A percentile compares a stretch with the other conserved stretches of the same genome.
These are phyloP conservation scores for Lodderomyces jiufengensis DNA, from an alignment of 1,139 yeast species.

Conservation along the genomic window DNA sequence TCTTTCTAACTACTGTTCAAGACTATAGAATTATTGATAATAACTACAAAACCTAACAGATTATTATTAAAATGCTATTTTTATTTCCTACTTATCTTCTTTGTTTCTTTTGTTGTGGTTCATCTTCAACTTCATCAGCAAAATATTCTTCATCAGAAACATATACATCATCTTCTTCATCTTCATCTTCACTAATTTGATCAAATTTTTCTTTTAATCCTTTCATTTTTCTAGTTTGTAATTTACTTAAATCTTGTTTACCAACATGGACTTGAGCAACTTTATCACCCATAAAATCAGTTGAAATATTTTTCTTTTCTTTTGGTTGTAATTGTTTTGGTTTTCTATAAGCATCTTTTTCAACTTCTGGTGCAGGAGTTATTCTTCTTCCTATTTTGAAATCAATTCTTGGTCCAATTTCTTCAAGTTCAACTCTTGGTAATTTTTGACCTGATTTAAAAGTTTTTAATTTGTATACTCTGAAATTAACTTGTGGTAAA, in stretches of 20 bases:
- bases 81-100: constrained; percentile 16
- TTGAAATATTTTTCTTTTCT: constrained; percentile 83
- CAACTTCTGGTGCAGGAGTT: constrained; percentile 82
- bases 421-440: constrained; percentile 92
- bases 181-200: constrained; percentile 56
- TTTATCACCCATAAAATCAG: constrained; percentile 93
- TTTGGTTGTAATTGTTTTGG: constrained; percentile 82
- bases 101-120: constrained; percentile 36
- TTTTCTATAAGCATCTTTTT: constrained; percentile 79
- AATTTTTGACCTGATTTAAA: constrained; percentile 79
- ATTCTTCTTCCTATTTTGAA: constrained; percentile 87
- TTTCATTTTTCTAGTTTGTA: constrained; percentile 98
- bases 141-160: constrained; percentile 20
- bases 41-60: too few species aligned
- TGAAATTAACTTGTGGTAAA: constrained; percentile 78
- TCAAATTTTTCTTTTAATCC: constrained; percentile 88
- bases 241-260: constrained; percentile 82
- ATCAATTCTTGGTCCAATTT: constrained; percentile 94
- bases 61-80: too few species aligned
- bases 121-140: constrained; percentile 25
- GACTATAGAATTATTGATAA: too few species aligned
- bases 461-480: constrained; percentile 86
- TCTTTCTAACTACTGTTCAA: too few species aligned
- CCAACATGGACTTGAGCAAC: constrained; percentile 95
- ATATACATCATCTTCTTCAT: constrained; percentile 26